Percentiles rank a stretch among this genome's conserved stretches.
phyloP scores from a whole-genome alignment of 441 rosid species.

The Viola pubescens region DNA sequence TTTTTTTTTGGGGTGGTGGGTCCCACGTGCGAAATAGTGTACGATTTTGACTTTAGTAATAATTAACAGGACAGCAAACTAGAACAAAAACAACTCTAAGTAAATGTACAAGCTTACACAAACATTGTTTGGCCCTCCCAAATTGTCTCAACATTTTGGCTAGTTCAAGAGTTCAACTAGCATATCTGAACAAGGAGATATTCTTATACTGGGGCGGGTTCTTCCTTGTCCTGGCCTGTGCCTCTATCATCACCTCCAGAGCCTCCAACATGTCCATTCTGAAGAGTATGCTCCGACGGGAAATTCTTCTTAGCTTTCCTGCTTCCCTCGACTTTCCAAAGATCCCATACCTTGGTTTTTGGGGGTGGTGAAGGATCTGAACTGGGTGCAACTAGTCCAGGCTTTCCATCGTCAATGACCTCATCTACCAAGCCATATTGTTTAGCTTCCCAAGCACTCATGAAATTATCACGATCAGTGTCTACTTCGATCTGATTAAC shows the following conservation, averaged over 20 bases:
- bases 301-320: conserved; percentile 43
- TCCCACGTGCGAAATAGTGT: no score
- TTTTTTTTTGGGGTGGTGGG: no score
- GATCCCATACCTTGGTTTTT: conserved; percentile 55
- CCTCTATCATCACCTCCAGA: conserved; percentile 25
- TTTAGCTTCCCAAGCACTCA: conserved; percentile 88
- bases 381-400: conserved; percentile 70
- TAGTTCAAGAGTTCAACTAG: no score
- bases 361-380: conserved; percentile 66
- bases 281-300: conserved; percentile 50
- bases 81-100: no score
- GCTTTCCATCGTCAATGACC: conserved; percentile 80
- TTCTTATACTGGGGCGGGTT: conserved; percentile 28
- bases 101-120: no score
- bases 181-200: no score
- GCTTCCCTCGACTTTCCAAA: conserved; percentile 66
- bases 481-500: conserved; percentile 59
- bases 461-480: conserved; percentile 71
- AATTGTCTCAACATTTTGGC: no score
- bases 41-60: no score
- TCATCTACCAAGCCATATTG: conserved; percentile 73
- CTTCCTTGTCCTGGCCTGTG: conserved; percentile 23
- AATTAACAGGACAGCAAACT: no score
- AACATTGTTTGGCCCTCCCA: no score
- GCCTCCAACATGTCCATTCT: conserved; percentile 28